A percentile compares a stretch with the other conserved stretches of the same genome.
Evolutionary conservation across 2,329 filamentous ascomycete genomes (phyloP).

Genomic region (Trichoderma guizhouense): DNA sequence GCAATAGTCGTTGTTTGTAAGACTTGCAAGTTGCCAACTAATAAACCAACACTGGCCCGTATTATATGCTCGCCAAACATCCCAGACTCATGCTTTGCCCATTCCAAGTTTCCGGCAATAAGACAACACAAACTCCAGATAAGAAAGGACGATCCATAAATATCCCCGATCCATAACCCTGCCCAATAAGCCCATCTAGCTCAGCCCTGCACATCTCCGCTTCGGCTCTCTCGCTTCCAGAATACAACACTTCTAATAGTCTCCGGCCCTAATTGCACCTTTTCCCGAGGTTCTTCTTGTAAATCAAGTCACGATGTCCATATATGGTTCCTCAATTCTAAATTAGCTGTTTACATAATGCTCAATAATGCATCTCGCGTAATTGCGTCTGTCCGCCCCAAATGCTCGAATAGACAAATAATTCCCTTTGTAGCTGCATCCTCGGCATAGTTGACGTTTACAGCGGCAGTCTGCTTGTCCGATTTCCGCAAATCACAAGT

Average conservation of each 20-base stretch:
- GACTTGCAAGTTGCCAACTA: background rate
- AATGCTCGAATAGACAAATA: background rate
- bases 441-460: background rate
- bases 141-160: background rate
- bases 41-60: background rate
- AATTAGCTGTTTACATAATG: background rate
- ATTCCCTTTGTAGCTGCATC: background rate
- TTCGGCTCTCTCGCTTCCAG: background rate
- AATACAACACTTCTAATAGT: background rate
- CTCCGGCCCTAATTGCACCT: background rate
- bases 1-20: background rate
- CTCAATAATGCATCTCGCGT: background rate
- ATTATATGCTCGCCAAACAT: no score
- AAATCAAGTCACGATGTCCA: background rate
- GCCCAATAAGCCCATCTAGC: background rate
- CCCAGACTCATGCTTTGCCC: background rate
- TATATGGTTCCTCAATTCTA: background rate
- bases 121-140: background rate
- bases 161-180: background rate
- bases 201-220: background rate
- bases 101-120: background rate
- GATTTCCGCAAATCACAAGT: background rate
- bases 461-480: background rate
- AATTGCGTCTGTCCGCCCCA: background rate
- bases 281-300: background rate